Base-by-base conservation (phyloP, 1,284 basidiomycete genomes). In the Tetrapyrgos nigripes region DNA sequence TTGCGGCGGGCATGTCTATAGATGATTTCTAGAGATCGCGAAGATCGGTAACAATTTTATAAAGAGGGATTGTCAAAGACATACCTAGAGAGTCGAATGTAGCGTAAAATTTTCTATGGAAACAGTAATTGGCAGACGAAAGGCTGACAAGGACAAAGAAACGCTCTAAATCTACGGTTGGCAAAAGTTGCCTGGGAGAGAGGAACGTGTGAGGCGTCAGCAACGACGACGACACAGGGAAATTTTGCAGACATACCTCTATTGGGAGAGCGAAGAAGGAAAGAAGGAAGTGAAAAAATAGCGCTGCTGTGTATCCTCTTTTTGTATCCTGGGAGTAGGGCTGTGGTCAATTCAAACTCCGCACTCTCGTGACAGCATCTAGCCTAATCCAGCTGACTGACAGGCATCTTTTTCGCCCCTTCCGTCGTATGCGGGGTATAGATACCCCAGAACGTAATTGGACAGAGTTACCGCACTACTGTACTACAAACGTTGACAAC, bases 1-100 rank as follows among this genome's bases (percentile, higher is more conserved):
- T 87, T 70, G 82, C 81, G 77, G 88, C 86, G 65, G 90, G 88
- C 90, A 92, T 92, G 75, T 85, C 79, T 78, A 61, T 33, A 51
- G 48, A 40, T 50, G 72, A 71, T 69, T 76, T 83, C 84, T 87
- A 64, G 21, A 57, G 53, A 26, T 59, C 53, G 40, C 50, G 57
- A 45, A 55, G 62, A 28, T 49, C 40, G 59, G 50, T 29, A 33
- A 47, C 29, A 21, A 46, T 33, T 31, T 28, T 27, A 44, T 31
- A 28, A 52, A 28, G 27, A 28, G 50, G 44, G 19, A 58, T 24
- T 8, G 31, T 8, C 31, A 45, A 53, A 53, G 45, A 70, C 73
- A 47, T 58, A 83, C 83, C 73, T 80, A 76, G 68, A 65, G 60
- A 55, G 68, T 67, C 66, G 66, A 72, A 69, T 62, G 67, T 70